Percentiles rank a stretch among this genome's conserved stretches.
phyloP scores from a whole-genome alignment of 495 filamentous ascomycete genomes.

The Lasiosphaeriaceae sp. region DNA sequence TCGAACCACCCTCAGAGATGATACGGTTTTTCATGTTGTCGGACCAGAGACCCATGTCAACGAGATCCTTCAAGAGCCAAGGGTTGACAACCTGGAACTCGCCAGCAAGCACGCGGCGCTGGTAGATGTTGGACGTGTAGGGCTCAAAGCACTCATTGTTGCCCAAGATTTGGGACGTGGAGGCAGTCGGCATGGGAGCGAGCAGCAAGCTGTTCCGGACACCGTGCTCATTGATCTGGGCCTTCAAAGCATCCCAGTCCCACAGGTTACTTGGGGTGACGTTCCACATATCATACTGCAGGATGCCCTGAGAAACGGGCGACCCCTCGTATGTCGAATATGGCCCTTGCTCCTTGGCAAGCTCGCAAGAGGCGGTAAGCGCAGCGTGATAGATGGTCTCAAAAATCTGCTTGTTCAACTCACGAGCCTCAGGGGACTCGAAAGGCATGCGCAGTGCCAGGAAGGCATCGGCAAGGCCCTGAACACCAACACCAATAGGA shows the following conservation, averaged over 20 bases:
- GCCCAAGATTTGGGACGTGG: constrained; percentile 92
- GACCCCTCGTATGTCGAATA: constrained; percentile 92
- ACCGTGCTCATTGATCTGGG: constrained; percentile 83
- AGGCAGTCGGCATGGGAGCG: constrained; percentile 96
- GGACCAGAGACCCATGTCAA: constrained; percentile 97
- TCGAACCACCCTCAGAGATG: constrained; percentile 91
- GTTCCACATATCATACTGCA: constrained; percentile 99
- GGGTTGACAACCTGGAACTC: constrained; percentile 99
- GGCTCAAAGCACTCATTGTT: constrained; percentile 99
- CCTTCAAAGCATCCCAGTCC: constrained; percentile 92
- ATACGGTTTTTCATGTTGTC: constrained; percentile 99
- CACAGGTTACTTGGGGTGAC: constrained; percentile 89
- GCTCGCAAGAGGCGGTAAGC: constrained; percentile 78
- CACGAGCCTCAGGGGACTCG: constrained; percentile 86
- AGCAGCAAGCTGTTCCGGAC: constrained; percentile 92
- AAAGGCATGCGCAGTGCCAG: constrained; percentile 94
- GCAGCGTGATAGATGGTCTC: constrained; percentile 99
- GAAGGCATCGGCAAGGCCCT: constrained; percentile 98
- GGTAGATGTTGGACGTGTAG: constrained; percentile 99
- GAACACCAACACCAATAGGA: constrained; percentile 92
- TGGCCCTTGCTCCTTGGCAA: constrained; percentile 76
- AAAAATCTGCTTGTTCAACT: constrained; percentile 97
- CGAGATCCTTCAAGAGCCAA: constrained; percentile 96
- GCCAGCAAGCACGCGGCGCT: constrained; percentile 92
- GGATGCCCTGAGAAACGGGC: constrained; percentile 88